Evolutionary conservation across 2,329 filamentous ascomycete genomes (phyloP).

Genomic region (Alternaria sp.): DNA sequence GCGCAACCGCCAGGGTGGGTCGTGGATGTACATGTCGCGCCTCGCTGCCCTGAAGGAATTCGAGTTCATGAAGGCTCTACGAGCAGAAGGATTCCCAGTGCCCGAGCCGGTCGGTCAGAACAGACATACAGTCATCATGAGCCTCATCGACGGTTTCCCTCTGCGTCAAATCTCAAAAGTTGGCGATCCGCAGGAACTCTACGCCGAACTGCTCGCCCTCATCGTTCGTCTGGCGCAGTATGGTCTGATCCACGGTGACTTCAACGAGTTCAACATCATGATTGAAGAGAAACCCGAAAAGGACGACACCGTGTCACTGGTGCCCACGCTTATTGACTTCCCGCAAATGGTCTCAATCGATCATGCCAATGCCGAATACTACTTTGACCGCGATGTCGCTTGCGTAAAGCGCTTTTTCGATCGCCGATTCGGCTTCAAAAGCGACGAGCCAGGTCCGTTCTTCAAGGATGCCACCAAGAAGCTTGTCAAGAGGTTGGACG

Average conservation of each 20-base stretch:
- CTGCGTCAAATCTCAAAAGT: constrained; percentile 87
- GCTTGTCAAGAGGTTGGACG: constrained; percentile 77
- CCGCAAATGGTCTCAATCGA: constrained; percentile 98
- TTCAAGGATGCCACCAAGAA: constrained; percentile 84
- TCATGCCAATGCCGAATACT: constrained; percentile 92
- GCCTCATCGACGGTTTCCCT: constrained; percentile 89
- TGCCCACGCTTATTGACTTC: constrained; percentile 93
- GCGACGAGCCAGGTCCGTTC: constrained; percentile 82
- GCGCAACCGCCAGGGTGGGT: constrained; percentile 78
- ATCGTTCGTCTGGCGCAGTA: constrained; percentile 84
- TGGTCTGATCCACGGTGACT: constrained; percentile 96
- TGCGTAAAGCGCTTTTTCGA: constrained; percentile 96
- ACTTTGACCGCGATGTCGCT: constrained; percentile 94
- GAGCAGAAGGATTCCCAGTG: constrained; percentile 86
- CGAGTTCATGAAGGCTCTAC: constrained; percentile 89
- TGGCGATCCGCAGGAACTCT: constrained; percentile 83
- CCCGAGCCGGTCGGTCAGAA: constrained; percentile 89
- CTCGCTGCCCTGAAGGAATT: constrained; percentile 94
- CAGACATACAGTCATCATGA: constrained; percentile 96
- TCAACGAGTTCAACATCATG: constrained; percentile 99
- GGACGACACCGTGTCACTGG: constrained; percentile 62
- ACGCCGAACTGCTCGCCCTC: constrained; percentile 88
- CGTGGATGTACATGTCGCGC: constrained; percentile 98
- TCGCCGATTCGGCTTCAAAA: constrained; percentile 85
- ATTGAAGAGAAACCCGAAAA: constrained; percentile 74